phyloP scores from a whole-genome alignment of 768 basidiomycete species.

The Pisolithus microcarpus region DNA sequence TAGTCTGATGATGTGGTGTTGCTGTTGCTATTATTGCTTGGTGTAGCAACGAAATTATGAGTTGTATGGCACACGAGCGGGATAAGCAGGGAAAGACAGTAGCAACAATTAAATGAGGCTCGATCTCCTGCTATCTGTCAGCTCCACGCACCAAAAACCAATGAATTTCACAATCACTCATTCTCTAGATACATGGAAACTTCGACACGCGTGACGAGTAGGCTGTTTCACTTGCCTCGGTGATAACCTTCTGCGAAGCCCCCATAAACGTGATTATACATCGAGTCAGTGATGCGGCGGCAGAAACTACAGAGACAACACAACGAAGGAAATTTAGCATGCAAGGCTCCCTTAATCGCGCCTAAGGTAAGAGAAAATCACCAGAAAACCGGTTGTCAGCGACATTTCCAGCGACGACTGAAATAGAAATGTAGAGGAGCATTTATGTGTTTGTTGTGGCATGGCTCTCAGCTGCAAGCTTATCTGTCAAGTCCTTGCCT shows the following conservation, averaged over 20 bases:
- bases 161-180: background rate
- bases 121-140: no score
- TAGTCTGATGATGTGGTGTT: no score
- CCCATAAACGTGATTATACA: conserved; percentile 4
- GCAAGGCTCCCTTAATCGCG: background rate
- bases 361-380: background rate
- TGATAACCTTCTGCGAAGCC: conserved; percentile 22
- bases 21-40: background rate
- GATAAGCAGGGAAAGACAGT: no score
- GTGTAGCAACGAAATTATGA: background rate
- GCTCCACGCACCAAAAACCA: no score
- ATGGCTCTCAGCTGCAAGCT: conserved; percentile 16
- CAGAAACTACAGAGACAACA: background rate
- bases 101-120: no score
- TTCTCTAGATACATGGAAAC: background rate
- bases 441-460: conserved; percentile 10
- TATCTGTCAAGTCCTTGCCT: conserved; percentile 21
- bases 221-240: conserved; percentile 18
- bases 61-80: no score
- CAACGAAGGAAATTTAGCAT: background rate
- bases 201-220: no score
- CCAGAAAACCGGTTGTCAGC: background rate
- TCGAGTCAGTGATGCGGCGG: conserved; percentile 4
- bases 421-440: background rate
- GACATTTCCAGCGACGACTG: background rate